These are phyloP conservation scores for Clonostachys rhizophaga DNA, from an alignment of 2,329 filamentous ascomycete genomes.

Conservation along the genomic window DNA sequence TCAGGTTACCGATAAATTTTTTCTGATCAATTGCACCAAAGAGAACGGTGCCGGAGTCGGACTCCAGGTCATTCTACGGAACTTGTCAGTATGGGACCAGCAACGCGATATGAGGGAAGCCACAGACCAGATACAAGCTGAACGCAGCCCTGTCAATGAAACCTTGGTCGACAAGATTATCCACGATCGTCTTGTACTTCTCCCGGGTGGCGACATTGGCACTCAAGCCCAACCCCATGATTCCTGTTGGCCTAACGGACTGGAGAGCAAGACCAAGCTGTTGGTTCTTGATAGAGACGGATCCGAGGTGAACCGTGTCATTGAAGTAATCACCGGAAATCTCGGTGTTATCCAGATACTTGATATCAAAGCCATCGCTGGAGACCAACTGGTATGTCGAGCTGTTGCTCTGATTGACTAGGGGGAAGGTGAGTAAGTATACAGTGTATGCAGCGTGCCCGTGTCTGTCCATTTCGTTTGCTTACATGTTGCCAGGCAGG, in stretches of 20 bases:
- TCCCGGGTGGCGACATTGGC: conserved; percentile 37
- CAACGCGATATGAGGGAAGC: background rate
- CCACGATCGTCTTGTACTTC: conserved; percentile 55
- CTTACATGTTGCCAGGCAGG: conserved; percentile 36
- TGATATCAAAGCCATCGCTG: conserved; percentile 47
- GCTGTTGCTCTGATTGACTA: conserved; percentile 37
- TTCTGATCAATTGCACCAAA: conserved; percentile 76
- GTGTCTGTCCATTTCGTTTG: background rate
- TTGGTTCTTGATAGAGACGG: conserved; percentile 38
- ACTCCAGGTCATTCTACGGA: conserved; percentile 50
- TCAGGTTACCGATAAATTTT: conserved; percentile 58
- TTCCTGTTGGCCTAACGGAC: conserved; percentile 45
- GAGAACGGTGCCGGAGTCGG: conserved; percentile 64
- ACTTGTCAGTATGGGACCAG: background rate
- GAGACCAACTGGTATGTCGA: conserved; percentile 40
- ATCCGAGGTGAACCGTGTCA: conserved; percentile 49
- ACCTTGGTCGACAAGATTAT: conserved; percentile 57
- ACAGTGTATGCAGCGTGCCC: too few relatives aligned
- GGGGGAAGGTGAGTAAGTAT: background rate
- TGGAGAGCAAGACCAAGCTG: conserved; percentile 49
- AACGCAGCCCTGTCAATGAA: conserved; percentile 61
- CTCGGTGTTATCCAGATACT: conserved; percentile 53
- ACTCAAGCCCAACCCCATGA: conserved; percentile 56
- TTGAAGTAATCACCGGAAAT: conserved; percentile 53
- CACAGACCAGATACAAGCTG: conserved; percentile 56